Base-by-base conservation (phyloP, 331 rosid species). In the Quercus phellos region DNA sequence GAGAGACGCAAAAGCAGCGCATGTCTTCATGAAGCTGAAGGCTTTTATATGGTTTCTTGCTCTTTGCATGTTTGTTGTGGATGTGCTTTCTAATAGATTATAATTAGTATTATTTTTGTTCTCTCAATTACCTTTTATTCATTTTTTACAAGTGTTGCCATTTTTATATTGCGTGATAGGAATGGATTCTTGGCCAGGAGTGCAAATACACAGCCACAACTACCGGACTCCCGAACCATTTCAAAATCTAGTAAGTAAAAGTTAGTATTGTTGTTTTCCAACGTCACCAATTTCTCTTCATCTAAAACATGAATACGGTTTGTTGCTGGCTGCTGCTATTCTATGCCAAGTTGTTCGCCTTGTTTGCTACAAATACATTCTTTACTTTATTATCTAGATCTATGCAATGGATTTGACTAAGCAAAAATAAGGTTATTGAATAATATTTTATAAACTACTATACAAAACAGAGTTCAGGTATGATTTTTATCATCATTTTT, bases 171-270 rank as follows among this genome's bases (percentile, higher is more conserved):
- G 18, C 2, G 9, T 74, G 68, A 66, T 55, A 84, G 87, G 87
- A 0, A 43, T 70, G 1, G 75, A 70, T 17, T 27, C 64, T 0
- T 70, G 74, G 75, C 69, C 22, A 6, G 83, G 83, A 1, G 67
- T 27, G 14, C 81, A 83, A 50, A 70, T 83, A 51, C 83, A 79
- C 29, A 79, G 86, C 43, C 86, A 83, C 70, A 74, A 83, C 71
- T 83, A 83, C 32, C 75, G 83, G 46, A 74, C 67, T 17, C 81
- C 83, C 18, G 32, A 79, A 12, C 78, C 75, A 2, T 83, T 83
- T 55, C 64, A 53, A 3, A 19, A 16, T 59, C 74, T 64, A 69
- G 86, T 79, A 69, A 63, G 75, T 4, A 10, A 14, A 22, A 46
- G 16, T 22, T 51, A 50, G 42, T 7, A 10, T 6, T 26, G 6